phyloP scores from a whole-genome alignment of 495 filamentous ascomycete genomes.

The Hamigera avellanea region DNA sequence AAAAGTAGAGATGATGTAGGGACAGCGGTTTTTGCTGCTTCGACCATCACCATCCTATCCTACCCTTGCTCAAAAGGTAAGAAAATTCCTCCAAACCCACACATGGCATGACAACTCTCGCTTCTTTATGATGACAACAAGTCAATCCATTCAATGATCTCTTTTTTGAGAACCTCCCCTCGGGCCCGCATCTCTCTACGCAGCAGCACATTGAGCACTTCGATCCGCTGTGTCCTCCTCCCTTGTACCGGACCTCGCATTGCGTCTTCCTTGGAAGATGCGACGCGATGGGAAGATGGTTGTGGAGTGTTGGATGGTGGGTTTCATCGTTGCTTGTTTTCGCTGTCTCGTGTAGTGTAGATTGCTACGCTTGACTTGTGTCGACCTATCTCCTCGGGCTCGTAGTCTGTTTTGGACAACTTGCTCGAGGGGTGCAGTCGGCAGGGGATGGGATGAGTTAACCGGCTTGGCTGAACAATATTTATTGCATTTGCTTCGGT shows the following conservation, averaged over 20 bases:
- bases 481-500: not conserved
- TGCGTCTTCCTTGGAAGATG: conserved; percentile 24
- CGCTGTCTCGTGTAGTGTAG: conserved; percentile 20
- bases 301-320: conserved; percentile 61
- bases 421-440: conserved; percentile 27
- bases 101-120: conserved; percentile 1
- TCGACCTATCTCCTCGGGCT: conserved; percentile 17
- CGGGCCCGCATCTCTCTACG: conserved; percentile 16
- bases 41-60: conserved; percentile 3
- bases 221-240: conserved; percentile 43
- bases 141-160: conserved; percentile 99
- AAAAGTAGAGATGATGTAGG: no score
- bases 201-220: conserved; percentile 31
- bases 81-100: not conserved
- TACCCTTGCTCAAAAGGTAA: not conserved
- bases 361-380: conserved; percentile 39
- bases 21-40: no score
- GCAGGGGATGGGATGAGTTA: conserved; percentile 51
- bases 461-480: conserved; percentile 50
- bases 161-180: conserved; percentile 47
- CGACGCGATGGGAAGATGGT: conserved; percentile 47
- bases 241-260: conserved; percentile 53
- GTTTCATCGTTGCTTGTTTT: conserved; percentile 15
- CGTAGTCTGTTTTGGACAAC: conserved; percentile 46
- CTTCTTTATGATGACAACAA: conserved; percentile 76